phyloP scores from a whole-genome alignment of 805 yeast species.

The Metschnikowia arizonensis region DNA sequence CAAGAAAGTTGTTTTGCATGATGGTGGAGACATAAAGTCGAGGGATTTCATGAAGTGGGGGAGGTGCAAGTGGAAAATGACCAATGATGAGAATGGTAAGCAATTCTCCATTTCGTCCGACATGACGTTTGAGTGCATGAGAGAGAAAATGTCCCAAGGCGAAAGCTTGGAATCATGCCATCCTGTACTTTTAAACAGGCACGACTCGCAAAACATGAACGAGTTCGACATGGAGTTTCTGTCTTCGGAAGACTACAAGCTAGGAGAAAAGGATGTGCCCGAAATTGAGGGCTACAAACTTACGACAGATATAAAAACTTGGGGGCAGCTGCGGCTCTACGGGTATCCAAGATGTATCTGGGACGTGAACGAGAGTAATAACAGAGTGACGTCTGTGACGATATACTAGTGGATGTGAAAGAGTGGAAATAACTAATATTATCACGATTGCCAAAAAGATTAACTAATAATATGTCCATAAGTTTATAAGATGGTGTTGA shows the following conservation, averaged over 20 bases:
- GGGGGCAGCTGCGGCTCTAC: slow-evolving; percentile 43
- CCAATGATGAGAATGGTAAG: slow-evolving; percentile 8
- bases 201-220: slow-evolving; percentile 35
- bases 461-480: too few species aligned
- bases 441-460: too few species aligned
- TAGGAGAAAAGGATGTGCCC: neutral
- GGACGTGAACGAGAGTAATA: slow-evolving; percentile 40
- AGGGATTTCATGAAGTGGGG: slow-evolving; percentile 53
- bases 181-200: slow-evolving; percentile 37
- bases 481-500: neutral
- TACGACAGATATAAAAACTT: slow-evolving; percentile 25
- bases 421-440: too few species aligned
- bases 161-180: slow-evolving; percentile 21
- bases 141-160: neutral
- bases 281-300: slow-evolving; percentile 12
- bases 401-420: slow-evolving; percentile 26
- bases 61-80: slow-evolving; percentile 43
- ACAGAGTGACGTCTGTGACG: slow-evolving; percentile 35
- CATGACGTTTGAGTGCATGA: slow-evolving; percentile 25
- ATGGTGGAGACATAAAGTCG: slow-evolving; percentile 48
- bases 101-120: slow-evolving; percentile 20
- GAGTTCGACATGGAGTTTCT: slow-evolving; percentile 36
- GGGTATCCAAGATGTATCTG: slow-evolving; percentile 39
- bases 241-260: slow-evolving; percentile 20
- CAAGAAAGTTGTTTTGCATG: slow-evolving; percentile 47